These are phyloP conservation scores for Globisporangium orthogonon DNA, from an alignment of 352 stramenopile species.

Conservation along the genomic window DNA sequence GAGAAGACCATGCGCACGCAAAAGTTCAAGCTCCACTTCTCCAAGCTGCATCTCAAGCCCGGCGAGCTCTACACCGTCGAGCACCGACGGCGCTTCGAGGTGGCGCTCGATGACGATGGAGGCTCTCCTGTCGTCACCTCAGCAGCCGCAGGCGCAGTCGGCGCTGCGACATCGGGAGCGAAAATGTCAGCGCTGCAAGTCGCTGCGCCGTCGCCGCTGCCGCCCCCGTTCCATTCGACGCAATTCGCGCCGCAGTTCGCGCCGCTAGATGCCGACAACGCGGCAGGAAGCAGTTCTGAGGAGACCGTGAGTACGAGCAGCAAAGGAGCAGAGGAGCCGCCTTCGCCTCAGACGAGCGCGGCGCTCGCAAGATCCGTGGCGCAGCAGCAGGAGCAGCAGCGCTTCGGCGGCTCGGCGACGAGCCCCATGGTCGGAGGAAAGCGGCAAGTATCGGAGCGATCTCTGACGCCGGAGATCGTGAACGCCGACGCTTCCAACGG, in stretches of 20 bases:
- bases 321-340: neutral
- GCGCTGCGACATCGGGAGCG: neutral
- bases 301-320: conserved; percentile 7
- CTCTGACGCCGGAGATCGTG: neutral
- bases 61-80: conserved; percentile 75
- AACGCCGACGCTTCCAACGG: neutral
- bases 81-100: conserved; percentile 70
- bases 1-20: conserved; percentile 83
- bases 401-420: conserved; percentile 18
- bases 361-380: neutral
- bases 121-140: neutral
- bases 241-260: neutral
- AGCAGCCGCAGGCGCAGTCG: conserved; percentile 3
- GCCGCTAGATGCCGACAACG: neutral
- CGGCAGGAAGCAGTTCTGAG: neutral
- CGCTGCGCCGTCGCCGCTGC: neutral
- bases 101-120: conserved; percentile 52
- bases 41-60: conserved; percentile 64
- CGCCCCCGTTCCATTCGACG: neutral
- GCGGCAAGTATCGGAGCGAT: neutral
- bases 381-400: conserved; percentile 2
- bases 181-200: neutral
- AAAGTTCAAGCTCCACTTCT: conserved; percentile 86
- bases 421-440: neutral
- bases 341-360: neutral